Evolutionary conservation across 768 basidiomycete species (phyloP).

Genomic region (Cystobasidium tubakii): DNA sequence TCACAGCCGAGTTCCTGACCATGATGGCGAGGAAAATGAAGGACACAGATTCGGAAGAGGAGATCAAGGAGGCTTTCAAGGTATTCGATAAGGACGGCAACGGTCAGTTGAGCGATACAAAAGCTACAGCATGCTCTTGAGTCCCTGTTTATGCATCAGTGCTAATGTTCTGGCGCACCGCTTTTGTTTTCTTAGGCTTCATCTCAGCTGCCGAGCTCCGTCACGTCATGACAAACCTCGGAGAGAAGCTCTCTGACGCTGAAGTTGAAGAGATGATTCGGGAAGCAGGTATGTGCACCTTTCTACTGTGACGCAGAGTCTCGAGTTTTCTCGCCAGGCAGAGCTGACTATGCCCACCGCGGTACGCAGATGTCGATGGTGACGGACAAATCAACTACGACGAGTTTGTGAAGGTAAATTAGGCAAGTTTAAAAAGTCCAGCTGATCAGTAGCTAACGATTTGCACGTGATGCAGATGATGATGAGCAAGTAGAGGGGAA

Average conservation of each 20-base stretch:
- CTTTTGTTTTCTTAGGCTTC: constrained; percentile 51
- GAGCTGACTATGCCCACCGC: neutral
- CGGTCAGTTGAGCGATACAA: constrained; percentile 49
- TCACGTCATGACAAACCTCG: constrained; percentile 85
- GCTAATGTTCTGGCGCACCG: too few species aligned
- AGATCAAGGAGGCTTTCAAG: constrained; percentile 93
- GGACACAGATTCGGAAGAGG: constrained; percentile 86
- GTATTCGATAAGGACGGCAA: constrained; percentile 95
- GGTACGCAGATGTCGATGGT: constrained; percentile 65
- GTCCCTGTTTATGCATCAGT: too few species aligned
- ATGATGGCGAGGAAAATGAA: constrained; percentile 66
- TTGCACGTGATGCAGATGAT: constrained; percentile 16
- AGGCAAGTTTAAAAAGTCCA: neutral
- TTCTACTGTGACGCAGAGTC: neutral
- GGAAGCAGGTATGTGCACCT: constrained; percentile 58
- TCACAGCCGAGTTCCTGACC: constrained; percentile 44
- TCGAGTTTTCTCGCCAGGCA: too few species aligned
- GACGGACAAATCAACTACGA: constrained; percentile 74
- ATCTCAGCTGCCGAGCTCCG: constrained; percentile 80
- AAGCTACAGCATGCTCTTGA: neutral
- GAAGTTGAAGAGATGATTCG: constrained; percentile 97
- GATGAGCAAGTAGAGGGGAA: constrained; percentile 30
- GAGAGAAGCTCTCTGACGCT: constrained; percentile 36
- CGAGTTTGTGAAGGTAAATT: constrained; percentile 66
- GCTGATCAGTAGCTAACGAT: neutral